Evolutionary conservation across 768 basidiomycete genomes (phyloP), one percentile per base, ranked within the genome.

Genomic region (Myochromella boudieri): DNA sequence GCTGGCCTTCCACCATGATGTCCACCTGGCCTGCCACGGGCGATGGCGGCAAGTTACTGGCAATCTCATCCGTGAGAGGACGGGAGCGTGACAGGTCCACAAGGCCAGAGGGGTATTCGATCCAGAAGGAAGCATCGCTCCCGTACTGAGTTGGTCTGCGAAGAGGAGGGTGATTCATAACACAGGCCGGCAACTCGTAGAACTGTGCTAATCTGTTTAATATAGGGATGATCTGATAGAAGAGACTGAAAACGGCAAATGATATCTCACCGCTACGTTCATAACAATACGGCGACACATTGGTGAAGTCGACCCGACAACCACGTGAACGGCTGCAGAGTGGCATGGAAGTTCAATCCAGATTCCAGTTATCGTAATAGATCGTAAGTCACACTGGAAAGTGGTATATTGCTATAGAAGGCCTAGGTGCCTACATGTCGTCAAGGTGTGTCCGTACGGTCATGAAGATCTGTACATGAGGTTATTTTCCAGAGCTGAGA

Each of bases 91-190:
- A 77, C 42, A 85, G 63, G 60, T 86, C 82, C 18, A 86, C 63
- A 25, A 85, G 70, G 0, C 84, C 83, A 7, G 73, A 72, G 10
- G 83, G 81, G 57, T 84, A 85, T 61, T 86, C 84, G 21, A 82
- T 78, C 85, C 84, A 85, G 62, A 82, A 85, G 10, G 69, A 72
- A 3, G 67, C 62, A 20, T 70, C 65, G 56, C 74, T 76, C 25
- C 83, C 84, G 53, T 80, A 84, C 60, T 82, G 74, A 3, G 65
- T 69, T 12, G 79, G 65, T 26, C 59, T 48, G 9, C 67, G 53
- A 39, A 84, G 74, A 28, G 48, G 67, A 14, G 80, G 77, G 42
- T 74, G 74, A 40, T 68, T n/a, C n/a, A n/a, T n/a, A n/a, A n/a
- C n/a, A n/a, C n/a, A n/a, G n/a, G n/a, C n/a, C n/a, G n/a, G n/a